A percentile compares a stretch with the other conserved stretches of the same genome.
Evolutionary conservation across 805 yeast genomes (phyloP).

Genomic region (Wickerhamiella kurtzmanii): DNA sequence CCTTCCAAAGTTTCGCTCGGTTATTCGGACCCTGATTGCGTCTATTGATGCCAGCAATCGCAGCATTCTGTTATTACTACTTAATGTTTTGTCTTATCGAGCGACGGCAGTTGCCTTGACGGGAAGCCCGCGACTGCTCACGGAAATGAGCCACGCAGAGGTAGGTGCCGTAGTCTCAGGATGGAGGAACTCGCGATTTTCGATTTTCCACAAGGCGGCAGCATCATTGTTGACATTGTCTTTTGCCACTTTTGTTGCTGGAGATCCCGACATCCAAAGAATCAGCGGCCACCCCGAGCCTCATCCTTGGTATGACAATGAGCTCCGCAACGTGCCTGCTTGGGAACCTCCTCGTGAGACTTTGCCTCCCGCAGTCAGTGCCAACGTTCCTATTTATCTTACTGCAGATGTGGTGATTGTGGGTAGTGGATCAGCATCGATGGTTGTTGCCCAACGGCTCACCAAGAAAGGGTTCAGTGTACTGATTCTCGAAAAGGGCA

Average conservation of each 20-base stretch:
- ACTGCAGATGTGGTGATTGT: constrained; percentile 32
- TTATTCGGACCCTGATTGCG: not conserved
- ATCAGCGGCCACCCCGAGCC: constrained; percentile 8
- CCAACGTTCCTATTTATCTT: constrained; percentile 1
- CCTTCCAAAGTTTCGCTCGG: not conserved
- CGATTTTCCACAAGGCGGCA: constrained; percentile 27
- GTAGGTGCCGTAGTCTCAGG: constrained; percentile 25
- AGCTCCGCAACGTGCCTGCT: not conserved
- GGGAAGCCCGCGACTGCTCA: constrained; percentile 12
- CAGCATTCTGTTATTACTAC: constrained; percentile 11
- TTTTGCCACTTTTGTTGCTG: constrained; percentile 5
- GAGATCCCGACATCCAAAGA: constrained; percentile 1
- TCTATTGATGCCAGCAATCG: not conserved
- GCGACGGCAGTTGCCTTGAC: constrained; percentile 19
- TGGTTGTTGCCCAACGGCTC: constrained; percentile 38
- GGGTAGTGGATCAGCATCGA: constrained; percentile 44
- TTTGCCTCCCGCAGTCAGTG: constrained; percentile 5
- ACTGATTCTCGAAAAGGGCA: constrained; percentile 40
- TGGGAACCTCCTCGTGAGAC: constrained; percentile 1
- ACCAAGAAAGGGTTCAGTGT: constrained; percentile 32
- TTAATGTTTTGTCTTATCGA: constrained; percentile 16
- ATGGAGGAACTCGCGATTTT: constrained; percentile 33
- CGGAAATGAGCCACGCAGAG: constrained; percentile 22
- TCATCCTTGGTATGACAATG: constrained; percentile 7
- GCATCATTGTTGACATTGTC: constrained; percentile 22